Base-by-base conservation (phyloP, 441 rosid genomes). In the Isatis lusitanica region DNA sequence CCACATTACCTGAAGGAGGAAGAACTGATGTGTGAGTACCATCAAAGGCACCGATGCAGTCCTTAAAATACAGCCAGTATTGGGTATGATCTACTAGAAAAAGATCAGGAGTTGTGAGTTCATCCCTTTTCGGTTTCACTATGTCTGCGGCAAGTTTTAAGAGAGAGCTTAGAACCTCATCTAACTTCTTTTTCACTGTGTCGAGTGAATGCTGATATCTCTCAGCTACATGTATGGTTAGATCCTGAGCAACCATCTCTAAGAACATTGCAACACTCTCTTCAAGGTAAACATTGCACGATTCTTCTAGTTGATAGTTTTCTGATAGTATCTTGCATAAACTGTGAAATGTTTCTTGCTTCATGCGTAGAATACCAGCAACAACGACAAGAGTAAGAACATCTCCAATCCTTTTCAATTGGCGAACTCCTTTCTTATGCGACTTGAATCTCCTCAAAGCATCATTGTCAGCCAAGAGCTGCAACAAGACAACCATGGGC, bases 381-480 rank as follows among this genome's bases (percentile, higher is more conserved):
- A 92, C 85, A 52, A 89, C 92, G 13, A 84, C 86, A 68, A 86
- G 13, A 0, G 93, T 94, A 52, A 43, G 7, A 63, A 11, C 26
- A 63, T 15, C 11, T 55, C 13, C 60, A 30, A 92, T 26, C 65
- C 84, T 88, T 68, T 89, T 92, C 78, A 92, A 26, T 9, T 12
- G 53, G 68, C 73, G 57, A 8, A 88, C 97, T 7, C 86, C 46
- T 85, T 83, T 87, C 83, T 85, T 89, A 68, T 86, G 81, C 6
- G 98, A 92, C 79, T 92, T 90, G 87, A 85, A 94, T 66, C 86
- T 83, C 18, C 60, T 55, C 21, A n/a, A n/a, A n/a, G n/a, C 81
- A 1, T 89, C 87, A 74, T 94, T 88, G n/a, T 84, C 85, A 1
- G 91, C 97, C 84, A 94, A 83, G 26, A 94, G 94, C 98, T 94